Evolutionary conservation across 169 alveolate species (phyloP).

Genomic region (Eimeria maxima): DNA sequence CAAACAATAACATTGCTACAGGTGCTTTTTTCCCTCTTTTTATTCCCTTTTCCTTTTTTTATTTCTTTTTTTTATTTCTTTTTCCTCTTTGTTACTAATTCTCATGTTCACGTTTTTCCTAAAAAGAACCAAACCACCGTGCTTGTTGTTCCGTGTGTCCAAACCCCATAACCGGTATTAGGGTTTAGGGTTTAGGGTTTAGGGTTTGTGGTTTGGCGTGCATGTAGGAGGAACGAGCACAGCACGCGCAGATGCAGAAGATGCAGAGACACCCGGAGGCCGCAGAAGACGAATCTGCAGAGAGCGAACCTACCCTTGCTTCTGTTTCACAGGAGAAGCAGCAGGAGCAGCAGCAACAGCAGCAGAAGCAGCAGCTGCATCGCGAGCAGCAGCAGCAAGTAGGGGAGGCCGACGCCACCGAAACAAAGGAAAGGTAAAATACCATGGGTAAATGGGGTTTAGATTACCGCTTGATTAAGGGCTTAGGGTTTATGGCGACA

Average conservation of each 20-base stretch:
- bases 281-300: not conserved
- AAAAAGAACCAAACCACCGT: not conserved
- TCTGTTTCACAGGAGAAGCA: not conserved
- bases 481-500: not conserved
- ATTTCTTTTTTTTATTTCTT: too few relatives aligned
- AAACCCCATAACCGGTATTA: too few relatives aligned
- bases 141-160: not conserved
- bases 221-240: constrained; percentile 69
- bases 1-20: constrained; percentile 28
- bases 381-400: not conserved
- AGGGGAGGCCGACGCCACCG: not conserved
- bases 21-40: not conserved
- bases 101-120: too few relatives aligned
- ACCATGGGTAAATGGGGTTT: not conserved
- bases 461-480: not conserved
- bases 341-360: not conserved
- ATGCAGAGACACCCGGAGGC: not conserved
- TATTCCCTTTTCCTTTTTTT: not conserved
- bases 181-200: not conserved
- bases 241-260: constrained; percentile 67
- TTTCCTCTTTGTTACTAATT: too few relatives aligned
- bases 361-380: not conserved
- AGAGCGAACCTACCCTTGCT: not conserved
- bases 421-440: not conserved
- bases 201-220: constrained; percentile 4